A percentile compares a stretch with the other conserved stretches of the same genome.
phyloP scores from a whole-genome alignment of 2,329 filamentous ascomycete genomes.

The Phoma sp. region DNA sequence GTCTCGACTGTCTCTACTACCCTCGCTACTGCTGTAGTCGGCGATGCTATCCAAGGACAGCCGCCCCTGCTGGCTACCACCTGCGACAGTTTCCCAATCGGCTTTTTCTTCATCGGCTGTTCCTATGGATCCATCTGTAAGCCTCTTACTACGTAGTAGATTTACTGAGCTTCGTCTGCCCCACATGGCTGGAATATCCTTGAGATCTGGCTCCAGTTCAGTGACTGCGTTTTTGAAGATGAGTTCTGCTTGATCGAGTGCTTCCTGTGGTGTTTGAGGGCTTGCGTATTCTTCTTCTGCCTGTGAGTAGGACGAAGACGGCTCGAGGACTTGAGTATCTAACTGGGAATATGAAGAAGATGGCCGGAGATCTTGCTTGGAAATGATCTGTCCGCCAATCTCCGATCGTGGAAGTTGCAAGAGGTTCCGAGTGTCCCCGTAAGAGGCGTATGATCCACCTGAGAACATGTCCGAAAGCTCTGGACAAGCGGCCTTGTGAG shows the following conservation, averaged over 20 bases:
- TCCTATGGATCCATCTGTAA: neutral
- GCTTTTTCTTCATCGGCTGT: slow-evolving; percentile 24
- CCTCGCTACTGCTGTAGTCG: slow-evolving; percentile 42
- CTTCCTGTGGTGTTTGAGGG: slow-evolving; percentile 32
- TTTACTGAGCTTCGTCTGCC: slow-evolving; percentile 35
- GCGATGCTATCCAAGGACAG: slow-evolving; percentile 41
- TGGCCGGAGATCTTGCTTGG: slow-evolving; percentile 18
- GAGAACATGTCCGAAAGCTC: slow-evolving; percentile 34
- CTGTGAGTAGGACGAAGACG: slow-evolving; percentile 41
- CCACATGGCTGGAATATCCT: slow-evolving; percentile 44
- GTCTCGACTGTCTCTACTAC: slow-evolving; percentile 27
- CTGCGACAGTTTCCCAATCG: slow-evolving; percentile 47
- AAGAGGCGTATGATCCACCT: slow-evolving; percentile 39
- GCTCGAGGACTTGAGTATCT: slow-evolving; percentile 16
- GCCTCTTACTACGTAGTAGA: slow-evolving; percentile 21
- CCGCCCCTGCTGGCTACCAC: slow-evolving; percentile 25
- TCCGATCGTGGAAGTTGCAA: slow-evolving; percentile 31
- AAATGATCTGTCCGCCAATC: neutral
- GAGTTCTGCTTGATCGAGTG: slow-evolving; percentile 38
- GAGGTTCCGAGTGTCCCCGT: slow-evolving; percentile 45
- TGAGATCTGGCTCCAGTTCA: slow-evolving; percentile 8
- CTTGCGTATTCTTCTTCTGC: slow-evolving; percentile 18
- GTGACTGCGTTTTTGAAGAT: slow-evolving; percentile 32
- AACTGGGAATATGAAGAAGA: slow-evolving; percentile 35
- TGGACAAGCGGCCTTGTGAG: slow-evolving; percentile 11